Percentiles rank a stretch among this genome's conserved stretches.
Conservation (phyloP, 495 filamentous ascomycete genomes). For the Aspergillus ostianus region DNA sequence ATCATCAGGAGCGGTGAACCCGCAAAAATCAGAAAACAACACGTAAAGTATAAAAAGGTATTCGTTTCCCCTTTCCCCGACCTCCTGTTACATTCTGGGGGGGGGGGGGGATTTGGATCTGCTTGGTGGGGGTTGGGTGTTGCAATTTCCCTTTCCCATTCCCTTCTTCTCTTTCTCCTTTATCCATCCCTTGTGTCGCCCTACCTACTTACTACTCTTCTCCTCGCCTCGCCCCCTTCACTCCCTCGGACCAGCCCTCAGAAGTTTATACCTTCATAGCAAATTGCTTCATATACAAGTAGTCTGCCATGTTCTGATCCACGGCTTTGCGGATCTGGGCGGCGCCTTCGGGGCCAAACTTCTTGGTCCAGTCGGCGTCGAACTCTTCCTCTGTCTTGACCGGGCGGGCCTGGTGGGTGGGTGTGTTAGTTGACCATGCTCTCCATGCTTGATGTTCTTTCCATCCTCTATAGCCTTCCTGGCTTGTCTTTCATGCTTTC, state of each 20-base stretch:
- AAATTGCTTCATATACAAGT: conserved; percentile 89
- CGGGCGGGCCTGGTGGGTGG: conserved; percentile 34
- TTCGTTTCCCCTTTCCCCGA: neutral
- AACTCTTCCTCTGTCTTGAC: conserved; percentile 66
- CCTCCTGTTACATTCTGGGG: too few species aligned
- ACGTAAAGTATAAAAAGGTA: conserved; percentile 1
- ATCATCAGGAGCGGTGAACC: conserved; percentile 10
- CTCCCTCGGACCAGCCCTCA: neutral
- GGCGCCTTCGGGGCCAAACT: conserved; percentile 75
- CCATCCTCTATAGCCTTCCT: neutral
- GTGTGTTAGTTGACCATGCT: conserved; percentile 5
- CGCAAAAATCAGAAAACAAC: neutral
- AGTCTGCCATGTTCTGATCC: conserved; percentile 76
- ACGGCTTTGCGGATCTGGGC: conserved; percentile 74
- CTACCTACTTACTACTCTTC: neutral
- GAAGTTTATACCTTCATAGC: conserved; percentile 60
- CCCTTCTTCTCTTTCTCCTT: conserved; percentile 8
- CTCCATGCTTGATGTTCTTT: neutral
- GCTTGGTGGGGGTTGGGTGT: neutral
- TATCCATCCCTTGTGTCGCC: neutral
- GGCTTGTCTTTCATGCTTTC: neutral
- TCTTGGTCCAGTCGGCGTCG: conserved; percentile 75
- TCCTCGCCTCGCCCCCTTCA: neutral
- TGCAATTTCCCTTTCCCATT: conserved; percentile 13
- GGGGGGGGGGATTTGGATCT: too few species aligned